Evolutionary conservation across 768 basidiomycete species (phyloP), one percentile per base, ranked within the genome.

Genomic region (Lactarius vividus): DNA sequence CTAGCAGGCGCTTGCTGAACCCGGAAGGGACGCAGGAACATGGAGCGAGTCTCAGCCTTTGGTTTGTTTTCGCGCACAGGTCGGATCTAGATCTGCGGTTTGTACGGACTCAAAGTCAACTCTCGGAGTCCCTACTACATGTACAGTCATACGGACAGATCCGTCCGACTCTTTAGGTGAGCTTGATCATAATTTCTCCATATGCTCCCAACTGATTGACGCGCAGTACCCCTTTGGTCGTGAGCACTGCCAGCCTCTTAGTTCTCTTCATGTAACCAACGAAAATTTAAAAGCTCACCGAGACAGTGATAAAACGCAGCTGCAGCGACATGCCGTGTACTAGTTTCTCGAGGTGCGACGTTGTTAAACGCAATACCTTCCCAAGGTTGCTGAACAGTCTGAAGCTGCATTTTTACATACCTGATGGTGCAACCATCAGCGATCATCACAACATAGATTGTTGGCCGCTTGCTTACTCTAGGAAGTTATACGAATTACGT

Each of bases 271-370:
- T 35, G 13, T n/a, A 35, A 40, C 1, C 35, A n/a, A 11, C 23
- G 8, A 29, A 33, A 23, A 39, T 39, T 62, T 53, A 40, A 37
- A 53, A 62, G 26, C 76, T 40, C 65, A 92, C 92, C 91, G 52
- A 94, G 81, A 73, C 91, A 92, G 70, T 94, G 91, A 74, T 94
- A 92, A 74, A 94, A 88, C 4, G 86, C 92, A 18, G 89, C 85
- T 10, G 92, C 87, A 11, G 90, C 92, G 42, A 94, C 88, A 72
- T 87, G 90, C 11, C 84, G 81, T 4, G 88, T 90, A 70, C 88
- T 91, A 1, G 88, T 84, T 53, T 76, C 73, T 67, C 77, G 82
- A 11, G 90, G 91, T 11, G 86, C 88, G 39, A 94, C 80, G 37
- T 79, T 81, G 64, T 88, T 84, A 72, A 93, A 91, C 11, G 76